These are phyloP conservation scores for Phlebiopsis gigantea DNA, from an alignment of 768 basidiomycete species.

Conservation along the genomic window DNA sequence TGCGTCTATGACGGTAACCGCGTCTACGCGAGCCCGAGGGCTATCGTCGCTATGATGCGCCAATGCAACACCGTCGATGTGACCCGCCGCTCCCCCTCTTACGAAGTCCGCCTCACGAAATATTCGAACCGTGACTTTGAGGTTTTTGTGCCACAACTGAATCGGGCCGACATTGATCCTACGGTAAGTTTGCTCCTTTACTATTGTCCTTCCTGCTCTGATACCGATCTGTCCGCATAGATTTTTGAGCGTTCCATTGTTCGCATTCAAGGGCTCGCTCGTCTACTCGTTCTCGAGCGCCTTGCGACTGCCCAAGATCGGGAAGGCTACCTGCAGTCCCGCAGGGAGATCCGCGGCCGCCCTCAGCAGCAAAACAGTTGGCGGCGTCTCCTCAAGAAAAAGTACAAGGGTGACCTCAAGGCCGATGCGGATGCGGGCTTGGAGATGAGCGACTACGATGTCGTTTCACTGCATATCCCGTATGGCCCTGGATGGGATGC, in stretches of 20 bases:
- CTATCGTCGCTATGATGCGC: conserved; percentile 59
- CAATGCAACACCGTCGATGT: conserved; percentile 60
- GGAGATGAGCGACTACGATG: conserved; percentile 56
- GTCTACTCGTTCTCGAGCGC: conserved; percentile 58
- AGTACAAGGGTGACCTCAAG: conserved; percentile 55
- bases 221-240: conserved; percentile 22
- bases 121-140: conserved; percentile 52
- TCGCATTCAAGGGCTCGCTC: conserved; percentile 53
- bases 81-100: conserved; percentile 59
- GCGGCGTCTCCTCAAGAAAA: conserved; percentile 29
- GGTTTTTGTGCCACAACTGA: conserved; percentile 48
- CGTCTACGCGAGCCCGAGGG: conserved; percentile 58
- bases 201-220: conserved; percentile 30
- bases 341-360: conserved; percentile 46
- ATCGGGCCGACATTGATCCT: conserved; percentile 50
- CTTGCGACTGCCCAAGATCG: conserved; percentile 41
- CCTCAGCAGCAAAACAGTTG: conserved; percentile 29
- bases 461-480: conserved; percentile 49
- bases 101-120: conserved; percentile 58
- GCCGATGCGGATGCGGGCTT: conserved; percentile 34
- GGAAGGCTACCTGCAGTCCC: conserved; percentile 39
- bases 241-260: conserved; percentile 57
- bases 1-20: conserved; percentile 48
- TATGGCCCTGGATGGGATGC: conserved; percentile 60
- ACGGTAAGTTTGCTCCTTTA: conserved; percentile 43